A percentile compares a stretch with the other conserved stretches of the same genome.
Evolutionary conservation across 768 basidiomycete species (phyloP).

Genomic region (Daedalea quercina): DNA sequence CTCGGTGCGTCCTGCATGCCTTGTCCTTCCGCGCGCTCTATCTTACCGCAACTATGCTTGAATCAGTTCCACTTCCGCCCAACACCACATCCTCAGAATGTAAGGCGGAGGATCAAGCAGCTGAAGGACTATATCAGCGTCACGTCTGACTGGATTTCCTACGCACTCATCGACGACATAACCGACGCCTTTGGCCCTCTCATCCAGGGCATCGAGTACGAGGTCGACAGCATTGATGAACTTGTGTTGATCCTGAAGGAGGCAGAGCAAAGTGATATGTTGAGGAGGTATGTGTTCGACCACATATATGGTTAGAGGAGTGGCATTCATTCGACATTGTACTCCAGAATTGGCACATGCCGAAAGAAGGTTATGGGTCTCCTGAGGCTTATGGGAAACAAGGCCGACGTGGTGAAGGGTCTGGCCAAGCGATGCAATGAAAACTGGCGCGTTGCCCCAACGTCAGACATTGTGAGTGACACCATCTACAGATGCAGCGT

Average conservation of each 20-base stretch:
- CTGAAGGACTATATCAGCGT: slow-evolving; percentile 98
- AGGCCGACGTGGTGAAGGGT: slow-evolving; percentile 99
- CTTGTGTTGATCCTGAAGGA: slow-evolving; percentile 95
- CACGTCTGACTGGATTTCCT: slow-evolving; percentile 99
- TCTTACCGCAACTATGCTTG: background rate
- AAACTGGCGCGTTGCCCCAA: slow-evolving; percentile 97
- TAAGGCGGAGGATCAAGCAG: slow-evolving; percentile 96
- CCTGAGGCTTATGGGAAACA: slow-evolving; percentile 95
- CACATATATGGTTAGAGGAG: background rate
- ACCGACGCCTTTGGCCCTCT: slow-evolving; percentile 98
- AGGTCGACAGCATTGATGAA: slow-evolving; percentile 98
- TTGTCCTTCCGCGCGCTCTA: background rate
- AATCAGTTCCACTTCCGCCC: slow-evolving; percentile 92
- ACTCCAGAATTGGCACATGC: slow-evolving; percentile 83
- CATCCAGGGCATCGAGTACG: slow-evolving; percentile 98
- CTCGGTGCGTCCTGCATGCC: slow-evolving; percentile 51
- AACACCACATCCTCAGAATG: slow-evolving; percentile 96
- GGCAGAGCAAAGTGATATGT: slow-evolving; percentile 96
- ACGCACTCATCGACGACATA: slow-evolving; percentile 98
- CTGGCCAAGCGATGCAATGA: slow-evolving; percentile 97
- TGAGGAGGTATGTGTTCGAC: slow-evolving; percentile 44
- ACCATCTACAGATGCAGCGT: background rate
- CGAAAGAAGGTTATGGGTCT: slow-evolving; percentile 99
- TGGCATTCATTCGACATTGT: background rate
- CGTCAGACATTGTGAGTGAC: slow-evolving; percentile 81